A percentile compares a stretch with the other conserved stretches of the same genome.
Conservation (phyloP, 805 yeast genomes). For the Zygosaccharomyces pseudorouxii region DNA sequence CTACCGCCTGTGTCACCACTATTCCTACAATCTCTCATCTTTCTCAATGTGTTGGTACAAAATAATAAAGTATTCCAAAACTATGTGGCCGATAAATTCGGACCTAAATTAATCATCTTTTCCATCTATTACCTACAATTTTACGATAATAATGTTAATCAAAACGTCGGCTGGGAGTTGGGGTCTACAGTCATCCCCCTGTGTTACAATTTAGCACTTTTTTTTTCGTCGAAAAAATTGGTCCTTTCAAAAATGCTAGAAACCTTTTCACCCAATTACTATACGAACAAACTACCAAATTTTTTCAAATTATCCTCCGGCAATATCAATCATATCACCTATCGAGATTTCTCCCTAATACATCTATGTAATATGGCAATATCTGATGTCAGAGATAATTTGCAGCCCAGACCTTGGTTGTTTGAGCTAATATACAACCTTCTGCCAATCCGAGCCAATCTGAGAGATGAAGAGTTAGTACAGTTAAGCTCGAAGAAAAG, state of each 20-base stretch:
- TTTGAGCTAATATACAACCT: conserved; percentile 60
- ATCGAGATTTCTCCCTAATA: conserved; percentile 58
- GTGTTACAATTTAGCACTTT: conserved; percentile 48
- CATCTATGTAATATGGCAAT: conserved; percentile 46
- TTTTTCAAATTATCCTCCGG: conserved; percentile 42
- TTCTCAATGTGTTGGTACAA: conserved; percentile 74
- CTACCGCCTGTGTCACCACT: conserved; percentile 43
- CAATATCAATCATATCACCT: conserved; percentile 42
- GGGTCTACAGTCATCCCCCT: conserved; percentile 42
- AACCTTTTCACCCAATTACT: conserved; percentile 43
- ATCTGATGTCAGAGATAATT: conserved; percentile 36
- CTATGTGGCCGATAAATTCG: conserved; percentile 43
- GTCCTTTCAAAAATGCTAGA: conserved; percentile 40
- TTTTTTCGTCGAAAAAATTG: conserved; percentile 41
- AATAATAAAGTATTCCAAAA: conserved; percentile 57
- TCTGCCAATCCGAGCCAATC: conserved; percentile 39
- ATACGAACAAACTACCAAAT: conserved; percentile 48
- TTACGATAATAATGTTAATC: conserved; percentile 25
- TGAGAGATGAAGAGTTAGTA: conserved; percentile 17
- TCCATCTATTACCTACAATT: conserved; percentile 55
- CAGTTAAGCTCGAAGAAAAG: conserved; percentile 32
- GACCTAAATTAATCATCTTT: conserved; percentile 50
- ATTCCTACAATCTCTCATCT: conserved; percentile 54
- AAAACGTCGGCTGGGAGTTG: conserved; percentile 8
- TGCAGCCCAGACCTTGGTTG: conserved; percentile 40